Evolutionary conservation across 179 eudicot species (phyloP).

Genomic region (Silene noctiflora): DNA sequence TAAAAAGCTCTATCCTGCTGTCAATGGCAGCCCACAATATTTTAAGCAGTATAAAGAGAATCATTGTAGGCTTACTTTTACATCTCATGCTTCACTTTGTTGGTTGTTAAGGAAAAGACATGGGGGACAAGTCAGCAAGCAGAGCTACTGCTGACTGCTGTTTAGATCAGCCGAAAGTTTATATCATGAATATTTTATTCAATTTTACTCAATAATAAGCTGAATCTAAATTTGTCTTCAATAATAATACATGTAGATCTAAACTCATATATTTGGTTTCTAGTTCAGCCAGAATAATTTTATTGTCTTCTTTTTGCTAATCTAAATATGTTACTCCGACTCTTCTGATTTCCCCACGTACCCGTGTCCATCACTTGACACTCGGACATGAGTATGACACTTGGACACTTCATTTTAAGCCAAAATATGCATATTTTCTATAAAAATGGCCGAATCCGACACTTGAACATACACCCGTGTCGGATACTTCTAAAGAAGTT

Average conservation of each 20-base stretch:
- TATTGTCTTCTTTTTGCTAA: background rate
- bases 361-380: no score
- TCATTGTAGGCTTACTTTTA: constrained; percentile 15
- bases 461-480: no score
- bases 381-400: no score
- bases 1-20: constrained; percentile 14
- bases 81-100: background rate
- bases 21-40: constrained; percentile 11
- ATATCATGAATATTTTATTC: background rate
- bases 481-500: no score
- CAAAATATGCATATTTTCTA: no score
- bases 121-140: constrained; percentile 11
- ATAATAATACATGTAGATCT: constrained; percentile 19
- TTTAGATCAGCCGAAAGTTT: constrained; percentile 1
- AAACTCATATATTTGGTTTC: constrained; percentile 1
- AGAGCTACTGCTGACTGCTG: constrained; percentile 1
- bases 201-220: background rate
- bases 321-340: no score
- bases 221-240: constrained; percentile 18
- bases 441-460: no score
- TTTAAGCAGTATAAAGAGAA: constrained; percentile 5
- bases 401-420: no score
- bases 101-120: constrained; percentile 12
- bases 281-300: background rate
- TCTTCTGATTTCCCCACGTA: no score